These are phyloP conservation scores for Flaveria bidentis DNA, from an alignment of 129 eudicot genomes.

Conservation along the genomic window DNA sequence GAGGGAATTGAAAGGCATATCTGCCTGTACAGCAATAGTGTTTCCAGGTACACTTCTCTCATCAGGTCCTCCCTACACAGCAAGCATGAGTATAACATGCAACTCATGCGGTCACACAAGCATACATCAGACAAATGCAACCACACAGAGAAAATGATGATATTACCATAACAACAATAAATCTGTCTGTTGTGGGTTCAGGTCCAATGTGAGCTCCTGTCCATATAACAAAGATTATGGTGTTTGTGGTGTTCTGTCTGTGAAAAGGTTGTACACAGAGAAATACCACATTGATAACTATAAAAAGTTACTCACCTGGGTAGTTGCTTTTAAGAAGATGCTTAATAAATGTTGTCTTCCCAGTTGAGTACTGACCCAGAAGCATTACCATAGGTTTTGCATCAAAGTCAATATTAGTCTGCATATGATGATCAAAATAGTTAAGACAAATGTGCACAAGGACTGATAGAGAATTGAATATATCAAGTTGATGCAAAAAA, in stretches of 20 bases:
- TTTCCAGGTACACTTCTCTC: conserved; percentile 98
- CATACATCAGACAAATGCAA: background rate
- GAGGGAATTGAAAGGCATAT: conserved; percentile 82
- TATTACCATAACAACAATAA: conserved; percentile 85
- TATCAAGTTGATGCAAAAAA: background rate
- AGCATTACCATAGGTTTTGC: conserved; percentile 98
- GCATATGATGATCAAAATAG: conserved; percentile 22
- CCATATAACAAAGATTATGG: conserved; percentile 4
- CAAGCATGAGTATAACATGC: conserved; percentile 8
- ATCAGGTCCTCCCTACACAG: conserved; percentile 78
- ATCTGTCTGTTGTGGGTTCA: conserved; percentile 96
- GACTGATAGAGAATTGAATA: background rate
- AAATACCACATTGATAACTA: background rate
- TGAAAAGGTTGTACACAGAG: background rate
- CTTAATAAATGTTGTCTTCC: conserved; percentile 87
- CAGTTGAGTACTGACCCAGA: conserved; percentile 96
- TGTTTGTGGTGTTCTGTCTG: background rate
- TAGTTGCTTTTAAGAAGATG: conserved; percentile 76
- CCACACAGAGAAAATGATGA: background rate
- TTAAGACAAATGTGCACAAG: background rate
- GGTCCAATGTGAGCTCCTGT: conserved; percentile 99
- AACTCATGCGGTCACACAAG: background rate
- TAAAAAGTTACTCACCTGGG: conserved; percentile 54
- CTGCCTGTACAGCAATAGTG: conserved; percentile 93
- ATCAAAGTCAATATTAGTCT: conserved; percentile 83